These are phyloP conservation scores for Mercurialis annua DNA, from an alignment of 345 rosid genomes.

Conservation along the genomic window DNA sequence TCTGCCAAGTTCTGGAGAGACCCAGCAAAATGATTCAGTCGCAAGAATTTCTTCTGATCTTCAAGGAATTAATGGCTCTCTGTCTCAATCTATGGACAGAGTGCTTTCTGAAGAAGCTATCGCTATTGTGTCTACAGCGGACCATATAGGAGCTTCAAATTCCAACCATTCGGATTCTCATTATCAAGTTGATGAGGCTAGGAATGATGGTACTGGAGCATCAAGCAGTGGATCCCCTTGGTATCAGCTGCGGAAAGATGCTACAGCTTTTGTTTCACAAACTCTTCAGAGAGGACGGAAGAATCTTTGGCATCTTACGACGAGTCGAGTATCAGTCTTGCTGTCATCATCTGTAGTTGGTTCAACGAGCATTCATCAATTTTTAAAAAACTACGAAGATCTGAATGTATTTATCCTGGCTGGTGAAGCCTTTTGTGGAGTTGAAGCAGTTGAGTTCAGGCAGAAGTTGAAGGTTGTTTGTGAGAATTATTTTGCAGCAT, in stretches of 20 bases:
- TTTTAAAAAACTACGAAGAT: slow-evolving; percentile 89
- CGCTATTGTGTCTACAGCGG: slow-evolving; percentile 23
- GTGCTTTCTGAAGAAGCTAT: slow-evolving; percentile 32
- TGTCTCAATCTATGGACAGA: slow-evolving; percentile 36
- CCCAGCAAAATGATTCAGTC: slow-evolving; percentile 38
- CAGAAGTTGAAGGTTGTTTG: slow-evolving; percentile 86
- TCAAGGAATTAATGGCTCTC: slow-evolving; percentile 31
- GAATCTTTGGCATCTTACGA: slow-evolving; percentile 97
- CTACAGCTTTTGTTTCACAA: slow-evolving; percentile 74
- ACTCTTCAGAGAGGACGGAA: slow-evolving; percentile 87
- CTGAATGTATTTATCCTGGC: slow-evolving; percentile 79
- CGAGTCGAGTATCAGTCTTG: slow-evolving; percentile 88
- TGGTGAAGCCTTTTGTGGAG: slow-evolving; percentile 96
- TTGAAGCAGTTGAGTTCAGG: slow-evolving; percentile 88
- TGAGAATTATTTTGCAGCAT: slow-evolving; percentile 73
- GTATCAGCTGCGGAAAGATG: slow-evolving; percentile 93
- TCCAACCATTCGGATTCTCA: slow-evolving; percentile 26
- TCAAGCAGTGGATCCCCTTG: slow-evolving; percentile 79
- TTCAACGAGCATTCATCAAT: slow-evolving; percentile 93
- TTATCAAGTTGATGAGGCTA: slow-evolving; percentile 37
- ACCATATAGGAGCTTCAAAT: slow-evolving; percentile 30
- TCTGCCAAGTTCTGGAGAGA: slow-evolving; percentile 32
- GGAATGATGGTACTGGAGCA: slow-evolving; percentile 49
- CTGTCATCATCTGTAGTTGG: slow-evolving; percentile 79
- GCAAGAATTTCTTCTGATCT: slow-evolving; percentile 35